phyloP scores from a whole-genome alignment of 495 filamentous ascomycete species.

The Annulohypoxylon nitens region DNA sequence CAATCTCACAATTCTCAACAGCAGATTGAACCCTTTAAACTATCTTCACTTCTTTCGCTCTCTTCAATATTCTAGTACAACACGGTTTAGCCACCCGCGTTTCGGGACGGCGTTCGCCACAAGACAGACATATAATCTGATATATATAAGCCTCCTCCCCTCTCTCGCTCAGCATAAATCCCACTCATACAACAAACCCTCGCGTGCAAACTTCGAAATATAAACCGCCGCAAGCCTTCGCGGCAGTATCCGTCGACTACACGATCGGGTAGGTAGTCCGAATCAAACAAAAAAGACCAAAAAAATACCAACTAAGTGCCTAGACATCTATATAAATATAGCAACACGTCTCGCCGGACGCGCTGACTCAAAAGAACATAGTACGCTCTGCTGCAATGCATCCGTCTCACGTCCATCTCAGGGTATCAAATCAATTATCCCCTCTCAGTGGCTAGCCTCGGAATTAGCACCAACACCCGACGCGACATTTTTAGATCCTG shows the following conservation, averaged over 20 bases:
- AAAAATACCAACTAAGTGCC: constrained; percentile 19
- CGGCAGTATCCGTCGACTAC: neutral
- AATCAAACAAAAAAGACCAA: constrained; percentile 17
- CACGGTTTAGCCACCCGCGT: neutral
- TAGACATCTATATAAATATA: constrained; percentile 32
- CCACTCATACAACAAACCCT: constrained; percentile 27
- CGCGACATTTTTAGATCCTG: constrained; percentile 33
- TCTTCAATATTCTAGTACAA: neutral
- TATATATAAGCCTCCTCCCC: constrained; percentile 15
- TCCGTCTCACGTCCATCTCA: neutral
- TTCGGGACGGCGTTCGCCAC: neutral
- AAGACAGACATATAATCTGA: constrained; percentile 13
- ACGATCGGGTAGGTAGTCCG: neutral
- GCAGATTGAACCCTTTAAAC: neutral
- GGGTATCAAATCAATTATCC: constrained; percentile 32
- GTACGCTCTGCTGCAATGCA: constrained; percentile 30
- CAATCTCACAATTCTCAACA: neutral
- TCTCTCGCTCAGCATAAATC: constrained; percentile 7
- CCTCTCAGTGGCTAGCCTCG: constrained; percentile 11
- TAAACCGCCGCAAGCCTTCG: neutral
- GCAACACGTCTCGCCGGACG: constrained; percentile 10
- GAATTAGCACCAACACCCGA: neutral
- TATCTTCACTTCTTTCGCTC: neutral
- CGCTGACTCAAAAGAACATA: constrained; percentile 14
- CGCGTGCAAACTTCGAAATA: neutral